Evolutionary conservation across 2,329 filamentous ascomycete genomes (phyloP), one percentile per base, ranked within the genome.

Genomic region (Bisporella sp.): DNA sequence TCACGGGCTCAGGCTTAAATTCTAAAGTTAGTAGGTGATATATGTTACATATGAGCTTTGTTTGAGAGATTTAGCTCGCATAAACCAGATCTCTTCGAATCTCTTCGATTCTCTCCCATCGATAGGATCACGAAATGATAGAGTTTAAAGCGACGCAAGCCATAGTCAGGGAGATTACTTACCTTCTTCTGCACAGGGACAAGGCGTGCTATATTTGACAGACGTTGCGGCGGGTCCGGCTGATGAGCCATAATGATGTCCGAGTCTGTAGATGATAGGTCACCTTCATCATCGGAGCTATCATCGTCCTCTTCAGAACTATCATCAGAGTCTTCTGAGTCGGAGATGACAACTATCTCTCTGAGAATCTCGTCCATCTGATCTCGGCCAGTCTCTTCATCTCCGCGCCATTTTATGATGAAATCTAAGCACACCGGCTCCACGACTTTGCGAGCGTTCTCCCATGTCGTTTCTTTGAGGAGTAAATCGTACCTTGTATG

Each of bases 331-430:
- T 59, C 57, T 46, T 67, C 65, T 1, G 64, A 66, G 47, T 67
- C 65, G n/a, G 62, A 62, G 42, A 85, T 82, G 59, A 84, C 76
- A 48, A 85, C 78, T 8, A 85, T 79, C 64, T 85, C 82, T 46
- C 79, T 74, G 33, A 85, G 69, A 51, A 85, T 83, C 62, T 85
- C 81, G 52, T 85, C 81, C 12, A 85, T 72, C 63, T 84, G 79
- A 59, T 85, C 81, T 45, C 81, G 77, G 30, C 82, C 82, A 13
- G 77, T 84, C 63, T 85, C 82, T 64, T 85, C 82, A 58, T 85
- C 82, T 49, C 82, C 82, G 69, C 82, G 81, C 82, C 82, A 85
- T 76, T 84, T 84, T 71, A 84, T 77, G 64, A 85, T 76, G 48
- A 81, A 71, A 57, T 84, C 81, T 43, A 85, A 69, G 55, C 82